Conservation (phyloP, 805 yeast species). For the Suhomyces kilbournensis region DNA sequence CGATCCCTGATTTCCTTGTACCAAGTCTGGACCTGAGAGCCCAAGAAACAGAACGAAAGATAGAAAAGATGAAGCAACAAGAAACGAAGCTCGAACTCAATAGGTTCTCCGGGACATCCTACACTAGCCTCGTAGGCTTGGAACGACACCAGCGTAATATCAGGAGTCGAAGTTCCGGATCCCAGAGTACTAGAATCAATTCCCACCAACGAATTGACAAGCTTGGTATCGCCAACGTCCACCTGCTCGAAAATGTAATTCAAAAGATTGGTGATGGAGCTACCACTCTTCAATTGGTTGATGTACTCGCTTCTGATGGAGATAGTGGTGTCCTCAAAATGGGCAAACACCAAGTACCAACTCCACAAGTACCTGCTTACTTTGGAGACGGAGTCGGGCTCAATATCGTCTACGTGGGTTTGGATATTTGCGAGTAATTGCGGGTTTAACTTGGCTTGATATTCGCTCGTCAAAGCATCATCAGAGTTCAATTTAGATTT, state of each 20-base stretch:
- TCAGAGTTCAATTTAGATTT: constrained; percentile 31
- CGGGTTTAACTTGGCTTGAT: constrained; percentile 38
- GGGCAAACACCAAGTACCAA: constrained; percentile 62
- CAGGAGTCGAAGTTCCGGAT: constrained; percentile 8
- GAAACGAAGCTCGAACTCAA: constrained; percentile 34
- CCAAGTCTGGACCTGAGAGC: constrained; percentile 65
- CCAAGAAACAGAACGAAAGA: constrained; percentile 47
- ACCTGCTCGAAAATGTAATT: constrained; percentile 53
- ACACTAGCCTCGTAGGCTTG: constrained; percentile 18
- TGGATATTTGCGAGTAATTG: constrained; percentile 4
- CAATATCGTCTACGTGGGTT: constrained; percentile 14
- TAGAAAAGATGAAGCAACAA: constrained; percentile 52
- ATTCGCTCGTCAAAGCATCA: constrained; percentile 19
- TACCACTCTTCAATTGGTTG: constrained; percentile 47
- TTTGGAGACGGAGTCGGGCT: constrained; percentile 10
- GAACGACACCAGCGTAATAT: constrained; percentile 15
- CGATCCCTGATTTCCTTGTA: constrained; percentile 66
- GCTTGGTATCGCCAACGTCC: constrained; percentile 31
- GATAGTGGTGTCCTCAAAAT: constrained; percentile 64
- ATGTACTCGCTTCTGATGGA: constrained; percentile 61
- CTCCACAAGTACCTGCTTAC: constrained; percentile 54
- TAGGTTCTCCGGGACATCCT: constrained; percentile 19
- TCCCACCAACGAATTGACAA: constrained; percentile 15
- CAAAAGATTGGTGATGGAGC: constrained; percentile 49
- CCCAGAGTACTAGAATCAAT: background rate